phyloP scores from a whole-genome alignment of 352 stramenopile species.

The Proteromonas lacertae region DNA sequence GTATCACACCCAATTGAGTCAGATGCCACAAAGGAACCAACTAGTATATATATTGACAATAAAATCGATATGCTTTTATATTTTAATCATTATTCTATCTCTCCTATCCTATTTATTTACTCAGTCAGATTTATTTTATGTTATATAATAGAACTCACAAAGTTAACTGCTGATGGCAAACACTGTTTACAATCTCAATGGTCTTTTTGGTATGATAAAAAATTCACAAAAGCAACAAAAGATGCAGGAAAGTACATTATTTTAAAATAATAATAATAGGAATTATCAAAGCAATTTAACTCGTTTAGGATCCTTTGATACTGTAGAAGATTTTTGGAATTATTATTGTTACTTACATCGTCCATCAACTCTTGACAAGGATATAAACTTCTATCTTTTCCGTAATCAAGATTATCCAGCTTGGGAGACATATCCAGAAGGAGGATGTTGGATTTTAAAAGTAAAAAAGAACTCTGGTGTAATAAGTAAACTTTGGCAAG shows the following conservation, averaged over 20 bases:
- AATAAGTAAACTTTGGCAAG: slow-evolving; percentile 67
- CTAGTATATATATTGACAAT: too few species aligned
- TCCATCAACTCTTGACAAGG: slow-evolving; percentile 41
- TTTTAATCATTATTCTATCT: too few species aligned
- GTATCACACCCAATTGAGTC: too few species aligned
- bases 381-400: slow-evolving; percentile 66
- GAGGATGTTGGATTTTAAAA: slow-evolving; percentile 67
- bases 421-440: slow-evolving; percentile 56
- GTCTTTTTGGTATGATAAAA: slow-evolving; percentile 63
- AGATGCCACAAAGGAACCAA: too few species aligned
- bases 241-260: slow-evolving; percentile 11
- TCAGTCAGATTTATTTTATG: too few species aligned
- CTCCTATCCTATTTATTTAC: too few species aligned
- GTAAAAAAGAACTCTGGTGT: slow-evolving; percentile 53
- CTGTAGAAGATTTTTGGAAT: slow-evolving; percentile 62
- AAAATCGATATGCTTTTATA: too few species aligned
- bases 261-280: slow-evolving; percentile 9
- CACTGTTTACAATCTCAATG: slow-evolving; percentile 43
- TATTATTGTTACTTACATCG: slow-evolving; percentile 69
- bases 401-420: slow-evolving; percentile 43
- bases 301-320: slow-evolving; percentile 46
- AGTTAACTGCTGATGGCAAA: too few species aligned
- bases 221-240: too few species aligned
- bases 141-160: too few species aligned
- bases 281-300: slow-evolving; percentile 34